Base-by-base conservation (phyloP, 1,284 basidiomycete species). In the Phlebopus sp. region DNA sequence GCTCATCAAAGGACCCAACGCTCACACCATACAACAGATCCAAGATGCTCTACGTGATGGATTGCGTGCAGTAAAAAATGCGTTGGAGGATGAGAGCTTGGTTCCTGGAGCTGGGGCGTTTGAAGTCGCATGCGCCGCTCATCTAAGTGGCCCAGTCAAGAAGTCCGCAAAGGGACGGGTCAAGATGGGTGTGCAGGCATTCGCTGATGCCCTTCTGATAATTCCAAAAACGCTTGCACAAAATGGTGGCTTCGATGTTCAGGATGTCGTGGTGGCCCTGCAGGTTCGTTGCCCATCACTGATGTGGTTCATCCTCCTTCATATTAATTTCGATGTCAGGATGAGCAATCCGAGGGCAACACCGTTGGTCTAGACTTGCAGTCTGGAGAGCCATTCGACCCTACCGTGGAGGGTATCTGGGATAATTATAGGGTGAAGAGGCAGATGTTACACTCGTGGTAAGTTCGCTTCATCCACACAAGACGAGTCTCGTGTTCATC, bases 401-500 rank as follows among this genome's bases (percentile, higher is more conserved):
- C 97, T 5, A 89, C 92, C 13, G 86, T 92, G 4, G 88, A 93
- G 63, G 97, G 97, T 34, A 86, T 99, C 15, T 99, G 96, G 95
- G 97, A 99, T 70, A 99, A 99, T 72, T 99, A 97, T 69, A 79
- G 97, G 51, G 97, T 99, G 53, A 99, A 99, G 76, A 78, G 96
- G 54, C 97, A 99, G 65, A 97, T 99, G 93, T 73, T 99, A 49
- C 96, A 99, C 66, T 95, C 92, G 62, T 91, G 90, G 92, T 92
- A 60, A 65, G 83, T 66, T 39, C 37, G 44, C 42, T 45, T 29
- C 31, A 46, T 50, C 38, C 37, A 50, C 50, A 51, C 47, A 38
- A 50, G 10, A 46, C 52, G 55, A 46, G 43, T 62, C 50, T 54
- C 62, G 48, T 49, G 36, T 51, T 54, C 47, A 55, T 42, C 51